Evolutionary conservation across 2,329 filamentous ascomycete species (phyloP), one percentile per base, ranked within the genome.

Genomic region (Apiospora phragmitis): DNA sequence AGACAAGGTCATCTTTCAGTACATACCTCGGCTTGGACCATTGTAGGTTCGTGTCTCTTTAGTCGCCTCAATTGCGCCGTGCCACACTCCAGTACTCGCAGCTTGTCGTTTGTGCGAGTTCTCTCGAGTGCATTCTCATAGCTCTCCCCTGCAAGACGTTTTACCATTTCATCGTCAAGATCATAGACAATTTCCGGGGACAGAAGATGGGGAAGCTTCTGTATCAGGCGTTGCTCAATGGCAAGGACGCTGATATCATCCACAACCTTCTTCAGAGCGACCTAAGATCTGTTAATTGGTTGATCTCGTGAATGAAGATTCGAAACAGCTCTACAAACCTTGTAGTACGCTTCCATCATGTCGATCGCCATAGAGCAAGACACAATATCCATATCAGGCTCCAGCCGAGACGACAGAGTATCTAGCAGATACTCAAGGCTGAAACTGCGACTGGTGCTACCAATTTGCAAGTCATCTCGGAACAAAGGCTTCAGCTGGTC

Each of bases 231-330:
- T 18, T 70, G 67, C 55, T 79, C 77, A 41, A 79, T 71, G 12
- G 73, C 78, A 0, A 76, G 70, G 1, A 74, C 69, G 42, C 71
- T 70, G 43, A 79, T 47, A 49, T 79, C 75, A 55, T 79, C 78
- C 6, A 79, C 51, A 29, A 77, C 69, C 18, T 68, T 72, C 49
- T 77, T 76, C 45, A 79, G 35, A 2, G 76, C 75, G 1, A 79
- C 75, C 75, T 80, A 68, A 14, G 71, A 42, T 26, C 18, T 72
- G 42, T 55, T 18, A 55, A 24, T 3, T 29, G 11, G 7, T 16
- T 4, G 24, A 29, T 4, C 1, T 49, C 9, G 1, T 4, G 12
- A 29, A 51, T 9, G n/a, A n/a, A 24, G 14, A 26, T 49, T 3
- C 1, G 26, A 51, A 24, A 5, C 24, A 16, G 9, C 1, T 16